Evolutionary conservation across 495 filamentous ascomycete species (phyloP), one percentile per base, ranked within the genome.

Genomic region (Aspergillus coremiiformis): DNA sequence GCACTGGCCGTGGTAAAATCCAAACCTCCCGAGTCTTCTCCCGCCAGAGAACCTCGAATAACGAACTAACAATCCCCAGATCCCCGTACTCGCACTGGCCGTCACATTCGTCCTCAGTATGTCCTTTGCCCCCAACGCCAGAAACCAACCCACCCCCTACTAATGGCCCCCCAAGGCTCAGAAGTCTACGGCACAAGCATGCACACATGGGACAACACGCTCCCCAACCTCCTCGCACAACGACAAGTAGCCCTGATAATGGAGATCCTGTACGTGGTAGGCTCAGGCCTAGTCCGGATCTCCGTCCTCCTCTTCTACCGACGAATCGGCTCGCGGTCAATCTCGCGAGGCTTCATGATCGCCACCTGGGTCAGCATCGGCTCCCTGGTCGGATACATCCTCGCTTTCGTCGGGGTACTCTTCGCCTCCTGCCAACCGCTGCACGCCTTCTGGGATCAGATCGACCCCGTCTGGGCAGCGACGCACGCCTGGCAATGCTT

Each of bases 251-350:
- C 53, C 2, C n/a, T 52, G 37, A 37, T 44, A 32, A 24, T 17
- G 14, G 52, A 54, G 26, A 41, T 54, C 2, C 47, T 49, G n/a
- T 54, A 54, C 24, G 45, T 54, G 8, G 0, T 44, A 11, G 45
- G 35, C 3, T 37, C 52, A 0, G 29, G 52, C 1, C 19, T 54
- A 10, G 24, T 49, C 20, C 42, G 47, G 11, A 5, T 44, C 26
- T 54, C 52, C 1, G 52, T 49, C 1, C 39, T 54, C 2, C 46
- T 54, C 15, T 54, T 54, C 39, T 54, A 54, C 23, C 52, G 52
- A 10, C 52, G 45, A 19, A 54, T 54, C 45, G 39, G 52, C 26
- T 22, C 30, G 9, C 52, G 52, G 1, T 44, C 45, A 2, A 19
- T 54, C 10, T 44, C 52, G 11, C 52, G 37, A 8, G 15, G 45